Conservation (phyloP, 306 rosid genomes). For the Cucurbita moschata region DNA sequence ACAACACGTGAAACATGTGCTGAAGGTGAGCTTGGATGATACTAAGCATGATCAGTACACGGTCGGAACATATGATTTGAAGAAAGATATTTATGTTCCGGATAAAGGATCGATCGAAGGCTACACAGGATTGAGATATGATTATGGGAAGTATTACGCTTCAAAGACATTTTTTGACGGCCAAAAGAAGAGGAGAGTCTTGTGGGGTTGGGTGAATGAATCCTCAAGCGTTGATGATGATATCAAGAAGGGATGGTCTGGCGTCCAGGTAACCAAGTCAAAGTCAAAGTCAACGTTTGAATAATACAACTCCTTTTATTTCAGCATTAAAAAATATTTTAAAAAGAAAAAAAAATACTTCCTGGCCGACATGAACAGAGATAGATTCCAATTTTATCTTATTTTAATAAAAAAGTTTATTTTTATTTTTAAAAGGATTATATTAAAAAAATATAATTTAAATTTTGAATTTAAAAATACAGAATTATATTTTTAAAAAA, state of each 20-base stretch:
- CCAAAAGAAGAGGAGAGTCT: constrained; percentile 41
- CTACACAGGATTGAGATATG: constrained; percentile 38
- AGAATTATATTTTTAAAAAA: too few relatives aligned
- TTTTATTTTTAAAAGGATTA: too few relatives aligned
- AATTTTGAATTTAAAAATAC: too few relatives aligned
- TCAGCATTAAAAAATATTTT: background rate
- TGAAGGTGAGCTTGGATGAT: constrained; percentile 56
- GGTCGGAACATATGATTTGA: constrained; percentile 36
- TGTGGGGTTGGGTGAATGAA: constrained; percentile 81
- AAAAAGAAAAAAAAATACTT: too few relatives aligned
- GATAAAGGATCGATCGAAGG: constrained; percentile 29
- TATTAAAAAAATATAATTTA: too few relatives aligned
- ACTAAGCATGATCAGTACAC: constrained; percentile 45
- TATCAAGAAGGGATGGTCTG: constrained; percentile 72
- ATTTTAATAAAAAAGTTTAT: too few relatives aligned
- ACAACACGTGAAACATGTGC: constrained; percentile 40
- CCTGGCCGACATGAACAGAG: background rate
- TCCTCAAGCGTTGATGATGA: constrained; percentile 44
- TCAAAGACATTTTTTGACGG: constrained; percentile 61
- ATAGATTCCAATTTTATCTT: too few relatives aligned
- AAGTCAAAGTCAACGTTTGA: background rate
- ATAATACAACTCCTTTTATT: background rate
- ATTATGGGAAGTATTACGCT: constrained; percentile 73
- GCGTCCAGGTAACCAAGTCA: constrained; percentile 47
- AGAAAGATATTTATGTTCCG: constrained; percentile 40